These are phyloP conservation scores for Solanum pimpinellifolium DNA, from an alignment of 257 asterid species.

Conservation along the genomic window DNA sequence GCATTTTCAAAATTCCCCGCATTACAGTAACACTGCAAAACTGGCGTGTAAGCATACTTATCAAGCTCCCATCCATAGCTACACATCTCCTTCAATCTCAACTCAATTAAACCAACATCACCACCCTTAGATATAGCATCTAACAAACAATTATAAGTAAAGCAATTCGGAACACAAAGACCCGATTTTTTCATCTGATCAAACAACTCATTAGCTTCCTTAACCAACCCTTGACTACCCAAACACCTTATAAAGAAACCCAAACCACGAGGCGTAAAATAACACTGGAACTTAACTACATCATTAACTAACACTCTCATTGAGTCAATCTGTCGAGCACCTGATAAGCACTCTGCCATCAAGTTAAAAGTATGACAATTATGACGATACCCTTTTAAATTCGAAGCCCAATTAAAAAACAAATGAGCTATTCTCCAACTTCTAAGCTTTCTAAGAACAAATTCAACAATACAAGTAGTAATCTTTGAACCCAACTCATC, in stretches of 20 bases:
- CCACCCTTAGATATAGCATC: conserved; percentile 52
- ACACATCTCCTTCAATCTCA: conserved; percentile 57
- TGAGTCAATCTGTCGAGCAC: conserved; percentile 76
- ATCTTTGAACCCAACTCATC: conserved; percentile 44
- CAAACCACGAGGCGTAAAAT: conserved; percentile 71
- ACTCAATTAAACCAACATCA: conserved; percentile 44
- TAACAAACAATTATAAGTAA: conserved; percentile 66
- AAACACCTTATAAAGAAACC: conserved; percentile 78
- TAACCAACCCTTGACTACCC: conserved; percentile 58
- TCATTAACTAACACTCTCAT: conserved; percentile 37
- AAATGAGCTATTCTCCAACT: conserved; percentile 54
- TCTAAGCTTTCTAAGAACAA: conserved; percentile 40
- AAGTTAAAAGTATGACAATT: conserved; percentile 59
- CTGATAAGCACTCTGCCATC: conserved; percentile 61
- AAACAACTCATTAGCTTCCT: conserved; percentile 65
- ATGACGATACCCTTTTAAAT: conserved; percentile 46
- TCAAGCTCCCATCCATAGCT: conserved; percentile 43
- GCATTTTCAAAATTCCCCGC: conserved; percentile 54
- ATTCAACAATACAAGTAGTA: conserved; percentile 57
- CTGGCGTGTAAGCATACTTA: conserved; percentile 64
- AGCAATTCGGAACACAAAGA: conserved; percentile 41
- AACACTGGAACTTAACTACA: conserved; percentile 25
- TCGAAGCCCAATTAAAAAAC: conserved; percentile 74
- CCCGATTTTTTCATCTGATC: conserved; percentile 52
- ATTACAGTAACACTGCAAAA: conserved; percentile 74